Percentiles rank a stretch among this genome's conserved stretches.
These are phyloP conservation scores for Boehmeria nivea DNA, from an alignment of 306 rosid species.

Conservation along the genomic window DNA sequence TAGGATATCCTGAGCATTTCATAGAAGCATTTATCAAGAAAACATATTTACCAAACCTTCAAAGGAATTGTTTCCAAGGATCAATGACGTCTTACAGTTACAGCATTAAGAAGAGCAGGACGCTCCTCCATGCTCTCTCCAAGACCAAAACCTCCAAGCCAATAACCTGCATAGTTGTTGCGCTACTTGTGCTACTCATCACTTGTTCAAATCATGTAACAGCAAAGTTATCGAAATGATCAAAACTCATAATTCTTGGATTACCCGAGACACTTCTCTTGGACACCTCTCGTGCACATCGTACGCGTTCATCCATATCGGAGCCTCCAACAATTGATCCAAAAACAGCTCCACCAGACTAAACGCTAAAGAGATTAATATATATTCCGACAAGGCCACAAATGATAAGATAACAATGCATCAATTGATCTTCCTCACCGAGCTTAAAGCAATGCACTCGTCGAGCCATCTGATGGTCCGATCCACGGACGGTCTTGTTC, in stretches of 20 bases:
- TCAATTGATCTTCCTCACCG: conserved; percentile 26
- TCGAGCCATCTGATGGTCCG: conserved; percentile 92
- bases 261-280: conserved; percentile 75
- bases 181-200: too few species aligned
- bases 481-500: conserved; percentile 75
- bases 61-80: conserved; percentile 4
- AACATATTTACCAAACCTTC: neutral
- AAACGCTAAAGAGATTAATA: conserved; percentile 26
- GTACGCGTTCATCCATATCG: conserved; percentile 59
- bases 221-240: too few species aligned
- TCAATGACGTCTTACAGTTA: conserved; percentile 53
- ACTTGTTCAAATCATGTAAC: too few species aligned
- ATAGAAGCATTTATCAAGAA: neutral
- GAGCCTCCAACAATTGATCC: conserved; percentile 94
- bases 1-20: conserved; percentile 59
- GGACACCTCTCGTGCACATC: conserved; percentile 81
- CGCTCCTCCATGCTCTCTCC: conserved; percentile 87
- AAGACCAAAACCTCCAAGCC: conserved; percentile 95
- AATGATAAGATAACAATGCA: neutral
- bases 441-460: conserved; percentile 62
- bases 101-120: conserved; percentile 58
- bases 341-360: conserved; percentile 68
- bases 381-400: neutral
- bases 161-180: conserved; percentile 75
- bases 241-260: too few species aligned